These are phyloP conservation scores for Leptographium lundbergii DNA, from an alignment of 2,329 filamentous ascomycete genomes.

Conservation along the genomic window DNA sequence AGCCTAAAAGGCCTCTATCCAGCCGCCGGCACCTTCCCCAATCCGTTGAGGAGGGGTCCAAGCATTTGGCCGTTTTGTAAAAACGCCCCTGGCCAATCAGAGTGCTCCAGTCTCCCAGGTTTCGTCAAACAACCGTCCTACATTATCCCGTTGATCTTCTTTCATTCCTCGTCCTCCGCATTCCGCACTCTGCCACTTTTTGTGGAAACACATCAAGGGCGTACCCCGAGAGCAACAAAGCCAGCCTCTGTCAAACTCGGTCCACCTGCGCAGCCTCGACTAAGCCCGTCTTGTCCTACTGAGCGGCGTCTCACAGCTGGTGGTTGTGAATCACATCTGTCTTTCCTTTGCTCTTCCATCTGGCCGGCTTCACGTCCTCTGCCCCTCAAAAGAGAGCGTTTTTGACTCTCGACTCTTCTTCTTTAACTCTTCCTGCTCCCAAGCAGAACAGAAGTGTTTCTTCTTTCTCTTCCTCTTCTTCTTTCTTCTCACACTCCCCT, in stretches of 20 bases:
- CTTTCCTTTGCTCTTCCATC: background rate
- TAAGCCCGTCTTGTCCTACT: background rate
- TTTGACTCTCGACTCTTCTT: background rate
- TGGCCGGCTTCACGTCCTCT: background rate
- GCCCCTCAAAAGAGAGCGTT: background rate
- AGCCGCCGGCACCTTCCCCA: constrained; percentile 13
- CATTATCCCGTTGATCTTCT: background rate
- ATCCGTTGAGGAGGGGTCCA: constrained; percentile 9
- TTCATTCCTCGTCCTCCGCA: background rate
- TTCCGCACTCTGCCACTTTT: background rate
- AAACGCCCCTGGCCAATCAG: constrained; percentile 7
- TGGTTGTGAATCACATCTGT: constrained; percentile 9
- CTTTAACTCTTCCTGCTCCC: background rate
- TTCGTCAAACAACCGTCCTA: background rate
- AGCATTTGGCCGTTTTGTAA: background rate
- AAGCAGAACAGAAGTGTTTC: background rate
- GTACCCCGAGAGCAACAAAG: background rate
- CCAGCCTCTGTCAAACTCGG: background rate
- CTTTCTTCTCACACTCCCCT: background rate
- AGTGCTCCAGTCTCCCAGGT: background rate
- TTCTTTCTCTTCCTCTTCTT: background rate
- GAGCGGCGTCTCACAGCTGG: constrained; percentile 9
- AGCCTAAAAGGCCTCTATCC: constrained; percentile 4
- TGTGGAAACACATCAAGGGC: background rate
- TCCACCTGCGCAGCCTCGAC: background rate